Percentiles rank a stretch among this genome's conserved stretches.
phyloP scores from a whole-genome alignment of 331 rosid species.

The Malus hybrid region DNA sequence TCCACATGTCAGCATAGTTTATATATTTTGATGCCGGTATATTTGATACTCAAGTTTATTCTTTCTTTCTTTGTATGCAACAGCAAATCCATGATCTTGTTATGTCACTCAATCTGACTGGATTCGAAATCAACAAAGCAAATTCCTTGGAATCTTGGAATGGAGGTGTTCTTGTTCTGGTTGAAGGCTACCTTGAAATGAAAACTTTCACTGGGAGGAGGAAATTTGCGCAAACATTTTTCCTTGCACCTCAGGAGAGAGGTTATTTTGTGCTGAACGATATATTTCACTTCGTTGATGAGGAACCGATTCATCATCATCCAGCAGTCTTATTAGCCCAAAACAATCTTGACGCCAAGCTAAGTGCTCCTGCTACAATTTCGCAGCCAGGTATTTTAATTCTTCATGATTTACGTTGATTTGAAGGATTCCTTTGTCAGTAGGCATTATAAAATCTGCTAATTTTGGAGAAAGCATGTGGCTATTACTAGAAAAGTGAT shows the following conservation, averaged over 20 bases:
- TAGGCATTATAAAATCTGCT: background rate
- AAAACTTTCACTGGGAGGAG: constrained; percentile 58
- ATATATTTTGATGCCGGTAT: background rate
- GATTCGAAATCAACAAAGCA: constrained; percentile 81
- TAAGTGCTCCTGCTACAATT: constrained; percentile 40
- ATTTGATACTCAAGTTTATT: background rate
- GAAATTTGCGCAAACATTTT: constrained; percentile 87
- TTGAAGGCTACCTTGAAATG: constrained; percentile 78
- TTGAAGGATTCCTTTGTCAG: background rate
- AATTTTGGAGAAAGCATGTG: background rate
- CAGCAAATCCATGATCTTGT: constrained; percentile 93
- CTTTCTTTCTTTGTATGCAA: constrained; percentile 13
- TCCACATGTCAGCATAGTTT: background rate
- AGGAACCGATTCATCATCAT: constrained; percentile 63
- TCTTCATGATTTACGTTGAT: background rate
- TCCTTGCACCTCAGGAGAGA: constrained; percentile 96
- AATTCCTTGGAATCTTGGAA: constrained; percentile 90
- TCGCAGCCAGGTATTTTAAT: constrained; percentile 55
- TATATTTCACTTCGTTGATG: constrained; percentile 81
- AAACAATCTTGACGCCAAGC: constrained; percentile 52
- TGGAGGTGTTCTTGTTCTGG: constrained; percentile 91
- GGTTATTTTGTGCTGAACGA: constrained; percentile 88
- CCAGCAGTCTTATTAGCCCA: constrained; percentile 72
- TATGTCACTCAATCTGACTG: constrained; percentile 75
- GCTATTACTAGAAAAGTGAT: background rate